Evolutionary conservation across 495 filamentous ascomycete species (phyloP).

Genomic region (Pseudevernia furfuracea): DNA sequence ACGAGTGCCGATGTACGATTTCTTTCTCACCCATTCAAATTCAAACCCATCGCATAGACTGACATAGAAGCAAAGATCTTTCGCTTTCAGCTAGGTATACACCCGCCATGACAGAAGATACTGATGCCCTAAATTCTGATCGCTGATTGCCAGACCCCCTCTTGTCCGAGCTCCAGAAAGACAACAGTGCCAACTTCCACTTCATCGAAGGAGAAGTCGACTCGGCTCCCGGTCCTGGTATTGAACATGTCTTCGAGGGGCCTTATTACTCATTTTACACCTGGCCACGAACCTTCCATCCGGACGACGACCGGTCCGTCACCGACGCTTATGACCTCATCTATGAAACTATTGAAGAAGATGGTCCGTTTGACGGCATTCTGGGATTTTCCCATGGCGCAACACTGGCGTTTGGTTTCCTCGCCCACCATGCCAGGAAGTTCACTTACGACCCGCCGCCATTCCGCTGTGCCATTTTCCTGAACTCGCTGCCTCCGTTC

Average conservation of each 20-base stretch:
- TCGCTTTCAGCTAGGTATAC: too few species aligned
- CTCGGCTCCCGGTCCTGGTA: conserved; percentile 29
- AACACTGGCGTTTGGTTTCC: conserved; percentile 33
- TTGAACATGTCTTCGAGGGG: conserved; percentile 32
- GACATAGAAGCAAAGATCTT: too few species aligned
- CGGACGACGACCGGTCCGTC: conserved; percentile 8
- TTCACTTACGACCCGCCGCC: conserved; percentile 24
- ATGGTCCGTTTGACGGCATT: conserved; percentile 42
- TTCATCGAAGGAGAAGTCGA: conserved; percentile 33
- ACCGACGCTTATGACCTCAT: conserved; percentile 36
- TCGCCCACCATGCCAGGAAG: conserved; percentile 33
- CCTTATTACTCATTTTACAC: conserved; percentile 36
- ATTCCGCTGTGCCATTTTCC: conserved; percentile 39
- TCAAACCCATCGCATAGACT: neutral
- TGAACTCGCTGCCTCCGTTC: conserved; percentile 33
- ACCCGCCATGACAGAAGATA: too few species aligned
- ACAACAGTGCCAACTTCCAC: conserved; percentile 33
- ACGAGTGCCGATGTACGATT: conserved; percentile 10
- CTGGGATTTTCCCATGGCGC: conserved; percentile 43
- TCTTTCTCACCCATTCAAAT: neutral
- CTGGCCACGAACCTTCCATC: conserved; percentile 28
- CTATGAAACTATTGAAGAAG: conserved; percentile 27
- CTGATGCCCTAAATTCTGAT: too few species aligned
- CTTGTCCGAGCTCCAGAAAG: too few species aligned
- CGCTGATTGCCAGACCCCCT: too few species aligned